These are phyloP conservation scores for Curvularia eragrostidis DNA, from an alignment of 2,329 filamentous ascomycete species.

Conservation along the genomic window DNA sequence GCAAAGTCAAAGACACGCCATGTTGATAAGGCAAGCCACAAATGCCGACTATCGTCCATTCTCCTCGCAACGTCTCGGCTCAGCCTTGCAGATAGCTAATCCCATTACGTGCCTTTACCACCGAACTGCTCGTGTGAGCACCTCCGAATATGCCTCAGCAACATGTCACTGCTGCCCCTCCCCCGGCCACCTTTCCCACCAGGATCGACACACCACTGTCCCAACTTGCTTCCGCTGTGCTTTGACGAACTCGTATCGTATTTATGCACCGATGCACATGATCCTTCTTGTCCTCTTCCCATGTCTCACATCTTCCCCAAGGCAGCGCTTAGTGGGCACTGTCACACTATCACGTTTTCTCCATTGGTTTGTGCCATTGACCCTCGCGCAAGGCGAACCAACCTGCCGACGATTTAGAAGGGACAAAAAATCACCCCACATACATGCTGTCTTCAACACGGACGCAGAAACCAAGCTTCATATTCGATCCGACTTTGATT, in stretches of 20 bases:
- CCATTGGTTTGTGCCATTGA: background rate
- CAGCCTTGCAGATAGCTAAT: background rate
- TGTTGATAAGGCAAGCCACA: conserved; percentile 23
- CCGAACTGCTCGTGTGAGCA: background rate
- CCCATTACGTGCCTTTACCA: background rate
- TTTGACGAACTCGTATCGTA: background rate
- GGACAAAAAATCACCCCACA: too few relatives aligned
- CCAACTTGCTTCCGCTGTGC: background rate
- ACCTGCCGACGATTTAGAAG: too few relatives aligned
- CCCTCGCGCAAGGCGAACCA: background rate
- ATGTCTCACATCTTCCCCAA: background rate
- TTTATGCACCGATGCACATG: background rate
- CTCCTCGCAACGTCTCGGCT: conserved; percentile 5
- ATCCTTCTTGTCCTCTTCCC: background rate
- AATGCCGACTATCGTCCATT: background rate
- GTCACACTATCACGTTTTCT: background rate
- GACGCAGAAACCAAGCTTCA: background rate
- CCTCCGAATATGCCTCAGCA: background rate
- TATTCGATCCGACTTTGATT: background rate
- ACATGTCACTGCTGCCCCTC: background rate
- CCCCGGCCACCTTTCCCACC: background rate
- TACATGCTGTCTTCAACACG: background rate
- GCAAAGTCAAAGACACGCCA: conserved; percentile 15
- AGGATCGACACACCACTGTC: background rate
- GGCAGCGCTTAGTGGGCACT: background rate